Evolutionary conservation across 2,329 filamentous ascomycete species (phyloP), one percentile per base, ranked within the genome.

Genomic region (Plectosphaerella plurivora): DNA sequence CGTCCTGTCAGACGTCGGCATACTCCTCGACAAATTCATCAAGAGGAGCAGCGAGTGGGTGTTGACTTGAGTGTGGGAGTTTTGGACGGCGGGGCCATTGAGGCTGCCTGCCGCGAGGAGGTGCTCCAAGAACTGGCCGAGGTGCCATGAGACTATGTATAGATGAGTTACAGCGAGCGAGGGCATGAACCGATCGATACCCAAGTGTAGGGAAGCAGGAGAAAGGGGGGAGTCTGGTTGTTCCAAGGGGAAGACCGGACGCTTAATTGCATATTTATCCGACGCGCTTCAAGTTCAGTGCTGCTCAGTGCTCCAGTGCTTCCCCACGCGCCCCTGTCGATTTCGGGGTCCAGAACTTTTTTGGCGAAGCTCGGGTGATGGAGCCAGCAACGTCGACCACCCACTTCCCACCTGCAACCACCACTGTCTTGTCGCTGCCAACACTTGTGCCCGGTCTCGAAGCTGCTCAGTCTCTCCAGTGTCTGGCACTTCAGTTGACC

Each of bases 11-110:
- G 94, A 99, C 68, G 73, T 99, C 55, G 81, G 85, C 39, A 69
- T 94, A 65, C 77, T 99, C 74, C 76, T 99, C 60, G 94, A 99
- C 69, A 99, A 97, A 68, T 97, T 94, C 65, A 87, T 99, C 68
- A 99, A 99, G 77, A 84, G 92, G 59, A 92, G 93, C 22, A 96
- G 88, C 62, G 93, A 99, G 76, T 99, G 93, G 93, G 91, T 97
- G 53, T 61, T 77, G 15, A 44, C n/a, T 20, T 44, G 41, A 44
- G 28, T 33, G 28, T 33, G 28, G 28, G 28, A 33, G 28, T 12
- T 5, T 22, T 33, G 28, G 11, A 8, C 28, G 11, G 28, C 8
- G 28, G 11, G 28, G 28, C 28, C 28, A 22, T 33, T 12, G 28
- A 33, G 11, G 28, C 8, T 8, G 28, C 28, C 28, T 10, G 28